Base-by-base conservation (phyloP, 2,329 filamentous ascomycete genomes). In the Fusarium drepaniforme region DNA sequence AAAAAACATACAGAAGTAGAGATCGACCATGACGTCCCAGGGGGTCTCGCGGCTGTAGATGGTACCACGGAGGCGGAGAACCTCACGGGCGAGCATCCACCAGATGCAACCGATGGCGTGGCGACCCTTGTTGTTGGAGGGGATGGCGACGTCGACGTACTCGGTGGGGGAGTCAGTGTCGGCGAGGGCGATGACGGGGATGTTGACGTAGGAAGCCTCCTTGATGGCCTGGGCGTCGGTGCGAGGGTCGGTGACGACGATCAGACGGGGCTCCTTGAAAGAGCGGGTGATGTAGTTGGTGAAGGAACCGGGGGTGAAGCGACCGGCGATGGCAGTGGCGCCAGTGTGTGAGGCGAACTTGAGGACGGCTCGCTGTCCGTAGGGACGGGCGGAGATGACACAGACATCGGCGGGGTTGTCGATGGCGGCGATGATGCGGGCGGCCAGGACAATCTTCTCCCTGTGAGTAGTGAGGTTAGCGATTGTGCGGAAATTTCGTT, bases 271-370 rank as follows among this genome's bases (percentile, higher is more conserved):
- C 91, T 99, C 97, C 93, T 98, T 98, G 95, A 99, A 99, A 79
- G 97, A 98, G 85, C 97, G 96, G 88, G 97, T 99, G 93, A 99
- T 99, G 94, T 99, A 99, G 93, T 99, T 99, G 92, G 97, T 99
- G 93, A 99, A 99, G 88, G 96, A 98, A 94, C 97, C 97, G 86
- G 97, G 97, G 85, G 97, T 99, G 94, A 99, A 99, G 87, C 97
- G 97, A 90, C 97, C 97, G 84, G 97, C 97, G 84, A 99, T 99
- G 87, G 97, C 94, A 84, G 95, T 94, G 84, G 97, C 96, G 86
- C 97, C 97, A 80, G 97, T 99, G 93, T 99, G 97, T 78, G 95
- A 90, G 83, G 97, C 97, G 90, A 99, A 99, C 93, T 99, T 99
- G 86, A 99, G 94, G 85, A 99, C 97, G 82, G 97, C 96, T 89